Base-by-base conservation (phyloP, 306 rosid genomes). In the Ammopiptanthus mongolicus region DNA sequence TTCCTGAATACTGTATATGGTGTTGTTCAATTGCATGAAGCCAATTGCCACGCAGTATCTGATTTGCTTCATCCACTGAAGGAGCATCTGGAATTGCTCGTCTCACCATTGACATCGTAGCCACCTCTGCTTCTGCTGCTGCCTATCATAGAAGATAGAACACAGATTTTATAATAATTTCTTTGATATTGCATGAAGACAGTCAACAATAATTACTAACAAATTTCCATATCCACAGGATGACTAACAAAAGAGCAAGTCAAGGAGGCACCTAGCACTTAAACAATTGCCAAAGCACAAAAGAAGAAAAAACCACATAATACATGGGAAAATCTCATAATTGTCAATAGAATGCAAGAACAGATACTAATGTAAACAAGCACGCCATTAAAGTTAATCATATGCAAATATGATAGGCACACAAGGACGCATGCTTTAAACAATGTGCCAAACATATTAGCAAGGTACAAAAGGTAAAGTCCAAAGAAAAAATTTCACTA, bases 61-160 rank as follows among this genome's bases (percentile, higher is more conserved):
- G 59, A 29, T 59, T 79, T 22, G 93, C 93, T 87, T 89, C 91
- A 5, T 83, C 73, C 42, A 58, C 39, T 2, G 93, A 85, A 21
- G 88, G 46, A 68, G 85, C 93, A 36, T 64, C 36, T 4, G 91
- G 91, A 65, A 87, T 25, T 31, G 89, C 78, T 64, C 93, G 80
- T 74, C 41, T 87, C 6, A 4, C 76, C 85, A 87, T 85, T 25
- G 93, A 87, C 88, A 87, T 62, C 2, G 91, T 89, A 69, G 93
- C 91, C 23, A 89, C 80, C 78, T 89, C 89, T 14, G 91, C 93
- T 83, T 89, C 93, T 50, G 93, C 93, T 48, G 93, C 93, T 42
- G 93, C 93, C 93, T 89, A 58, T 62, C 72, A 60, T 82, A 34
- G 5, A 33, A 77, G 21, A 68, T 6, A 60, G 44, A 34, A 82